These are phyloP conservation scores for Candida adriatica DNA, from an alignment of 805 yeast genomes.

Conservation along the genomic window DNA sequence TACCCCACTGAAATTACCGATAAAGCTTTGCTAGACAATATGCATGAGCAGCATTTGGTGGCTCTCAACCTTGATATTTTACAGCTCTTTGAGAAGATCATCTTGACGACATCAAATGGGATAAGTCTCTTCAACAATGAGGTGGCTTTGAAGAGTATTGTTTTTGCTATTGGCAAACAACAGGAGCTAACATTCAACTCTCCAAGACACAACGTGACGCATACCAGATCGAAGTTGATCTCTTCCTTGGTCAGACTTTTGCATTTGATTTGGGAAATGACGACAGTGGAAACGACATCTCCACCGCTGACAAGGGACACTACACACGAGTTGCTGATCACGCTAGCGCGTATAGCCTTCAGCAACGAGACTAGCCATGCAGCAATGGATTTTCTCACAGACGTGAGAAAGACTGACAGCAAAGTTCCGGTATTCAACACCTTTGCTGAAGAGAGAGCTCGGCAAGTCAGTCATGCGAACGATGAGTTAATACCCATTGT, in stretches of 20 bases:
- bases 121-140: constrained; percentile 17
- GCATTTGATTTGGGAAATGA: constrained; percentile 22
- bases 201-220: constrained; percentile 20
- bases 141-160: constrained; percentile 11
- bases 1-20: constrained; percentile 9
- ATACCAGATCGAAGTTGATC: constrained; percentile 16
- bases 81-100: constrained; percentile 39
- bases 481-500: constrained; percentile 23
- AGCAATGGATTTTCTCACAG: constrained; percentile 31
- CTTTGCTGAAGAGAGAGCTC: constrained; percentile 35
- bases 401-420: constrained; percentile 27
- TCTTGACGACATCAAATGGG: constrained; percentile 17
- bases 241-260: constrained; percentile 15
- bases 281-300: constrained; percentile 5
- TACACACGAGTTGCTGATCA: constrained; percentile 39
- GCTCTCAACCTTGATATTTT: constrained; percentile 39
- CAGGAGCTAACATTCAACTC: constrained; percentile 26
- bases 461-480: constrained; percentile 30
- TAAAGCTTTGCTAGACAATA: constrained; percentile 27
- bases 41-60: constrained; percentile 39
- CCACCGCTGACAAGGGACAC: constrained; percentile 26
- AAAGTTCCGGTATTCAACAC: constrained; percentile 33
- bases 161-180: constrained; percentile 24
- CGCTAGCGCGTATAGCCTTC: constrained; percentile 47
- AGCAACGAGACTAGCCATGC: constrained; percentile 34